These are phyloP conservation scores for Plasmodiophora brassicae DNA, from an alignment of 208 protist species.

Conservation along the genomic window DNA sequence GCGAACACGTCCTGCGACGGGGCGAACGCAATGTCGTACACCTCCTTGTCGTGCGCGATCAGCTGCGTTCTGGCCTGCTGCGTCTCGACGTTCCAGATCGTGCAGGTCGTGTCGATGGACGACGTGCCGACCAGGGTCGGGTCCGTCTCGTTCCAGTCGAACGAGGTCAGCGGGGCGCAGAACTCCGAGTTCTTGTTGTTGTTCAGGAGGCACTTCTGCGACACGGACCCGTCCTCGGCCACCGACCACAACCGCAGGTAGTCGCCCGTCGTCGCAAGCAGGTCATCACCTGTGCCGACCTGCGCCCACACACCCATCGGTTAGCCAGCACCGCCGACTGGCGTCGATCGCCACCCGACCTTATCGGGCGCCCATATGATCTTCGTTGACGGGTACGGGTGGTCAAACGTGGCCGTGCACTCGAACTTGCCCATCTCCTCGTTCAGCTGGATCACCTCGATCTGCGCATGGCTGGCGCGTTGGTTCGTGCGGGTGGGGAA, in stretches of 20 bases:
- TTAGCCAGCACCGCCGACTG: neutral
- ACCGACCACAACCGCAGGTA: slow-evolving; percentile 95
- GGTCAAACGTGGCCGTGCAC: slow-evolving; percentile 72
- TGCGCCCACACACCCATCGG: neutral
- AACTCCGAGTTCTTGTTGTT: slow-evolving; percentile 90
- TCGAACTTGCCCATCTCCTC: slow-evolving; percentile 62
- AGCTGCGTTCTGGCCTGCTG: slow-evolving; percentile 82
- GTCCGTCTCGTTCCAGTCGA: slow-evolving; percentile 96
- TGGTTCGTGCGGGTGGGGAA: slow-evolving; percentile 60
- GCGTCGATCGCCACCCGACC: slow-evolving; percentile 49
- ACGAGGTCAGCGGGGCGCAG: slow-evolving; percentile 96
- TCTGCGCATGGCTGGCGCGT: slow-evolving; percentile 54
- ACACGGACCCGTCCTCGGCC: slow-evolving; percentile 57
- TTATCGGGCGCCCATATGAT: slow-evolving; percentile 86
- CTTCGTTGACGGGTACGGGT: slow-evolving; percentile 78
- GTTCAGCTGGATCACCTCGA: slow-evolving; percentile 58
- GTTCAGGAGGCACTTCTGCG: slow-evolving; percentile 54
- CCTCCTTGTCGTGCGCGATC: slow-evolving; percentile 98
- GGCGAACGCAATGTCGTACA: slow-evolving; percentile 96
- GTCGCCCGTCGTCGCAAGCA: slow-evolving; percentile 91
- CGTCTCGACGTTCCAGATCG: slow-evolving; percentile 66
- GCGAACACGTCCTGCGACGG: slow-evolving; percentile 85
- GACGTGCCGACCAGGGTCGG: slow-evolving; percentile 89
- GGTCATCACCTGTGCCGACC: slow-evolving; percentile 1
- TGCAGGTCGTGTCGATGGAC: slow-evolving; percentile 96